Percentiles rank a stretch among this genome's conserved stretches.
phyloP scores from a whole-genome alignment of 768 basidiomycete species.

The Collybiopsis confluens region DNA sequence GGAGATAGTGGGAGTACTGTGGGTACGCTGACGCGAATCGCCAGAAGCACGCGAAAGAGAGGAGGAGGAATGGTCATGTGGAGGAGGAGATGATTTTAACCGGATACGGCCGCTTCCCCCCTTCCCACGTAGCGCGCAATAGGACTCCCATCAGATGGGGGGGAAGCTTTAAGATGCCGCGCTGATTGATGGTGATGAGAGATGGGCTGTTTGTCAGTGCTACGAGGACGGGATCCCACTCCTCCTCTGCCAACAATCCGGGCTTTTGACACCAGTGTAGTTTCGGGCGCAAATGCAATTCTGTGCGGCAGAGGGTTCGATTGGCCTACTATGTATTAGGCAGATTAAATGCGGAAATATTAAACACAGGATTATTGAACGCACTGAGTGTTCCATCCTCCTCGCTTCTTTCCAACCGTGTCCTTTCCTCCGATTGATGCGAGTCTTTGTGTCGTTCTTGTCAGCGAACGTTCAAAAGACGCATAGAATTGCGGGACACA shows the following conservation, averaged over 20 bases:
- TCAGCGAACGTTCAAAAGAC: background rate
- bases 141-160: background rate
- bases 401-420: no score
- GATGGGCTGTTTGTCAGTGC: background rate
- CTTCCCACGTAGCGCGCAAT: conserved; percentile 7
- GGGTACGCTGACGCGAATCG: background rate
- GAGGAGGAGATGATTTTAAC: background rate
- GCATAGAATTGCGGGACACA: background rate
- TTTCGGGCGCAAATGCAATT: background rate
- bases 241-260: conserved; percentile 5
- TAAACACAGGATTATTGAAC: no score
- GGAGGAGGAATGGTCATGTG: background rate
- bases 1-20: background rate
- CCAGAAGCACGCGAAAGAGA: background rate
- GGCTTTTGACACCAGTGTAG: background rate
- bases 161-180: background rate
- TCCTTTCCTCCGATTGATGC: no score
- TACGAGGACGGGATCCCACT: conserved; percentile 3
- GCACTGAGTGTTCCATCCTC: no score
- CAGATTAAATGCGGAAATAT: no score
- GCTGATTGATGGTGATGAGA: background rate
- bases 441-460: no score
- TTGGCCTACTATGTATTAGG: background rate
- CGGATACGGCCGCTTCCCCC: conserved; percentile 1
- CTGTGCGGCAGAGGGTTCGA: background rate